These are phyloP conservation scores for Sugiyamaella valdiviana DNA, from an alignment of 805 yeast species.

Conservation along the genomic window DNA sequence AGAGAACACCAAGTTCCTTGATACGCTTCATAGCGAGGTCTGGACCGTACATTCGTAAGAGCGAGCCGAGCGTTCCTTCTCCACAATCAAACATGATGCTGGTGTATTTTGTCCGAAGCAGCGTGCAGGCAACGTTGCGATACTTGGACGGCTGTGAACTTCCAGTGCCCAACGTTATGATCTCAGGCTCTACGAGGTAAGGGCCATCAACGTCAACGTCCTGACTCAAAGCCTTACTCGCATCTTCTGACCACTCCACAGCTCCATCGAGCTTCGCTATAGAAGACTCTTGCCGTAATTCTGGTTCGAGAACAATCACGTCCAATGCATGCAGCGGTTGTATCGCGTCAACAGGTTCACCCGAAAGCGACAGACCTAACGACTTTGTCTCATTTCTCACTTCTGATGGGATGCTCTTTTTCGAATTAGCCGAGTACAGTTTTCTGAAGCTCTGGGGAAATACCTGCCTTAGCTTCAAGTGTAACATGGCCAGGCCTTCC, in stretches of 20 bases:
- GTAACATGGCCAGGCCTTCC: conserved; percentile 43
- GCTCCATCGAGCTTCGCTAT: not conserved
- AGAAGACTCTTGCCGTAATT: not conserved
- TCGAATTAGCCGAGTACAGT: conserved; percentile 17
- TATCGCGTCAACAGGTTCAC: not conserved
- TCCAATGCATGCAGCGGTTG: conserved; percentile 7
- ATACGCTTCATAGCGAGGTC: conserved; percentile 41
- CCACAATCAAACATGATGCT: conserved; percentile 81
- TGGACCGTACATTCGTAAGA: conserved; percentile 55
- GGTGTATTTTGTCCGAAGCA: conserved; percentile 45
- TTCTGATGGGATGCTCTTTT: conserved; percentile 12
- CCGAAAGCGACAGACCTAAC: not conserved
- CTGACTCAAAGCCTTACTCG: not conserved
- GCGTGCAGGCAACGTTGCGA: conserved; percentile 78
- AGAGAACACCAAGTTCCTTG: conserved; percentile 57
- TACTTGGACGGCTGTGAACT: conserved; percentile 80
- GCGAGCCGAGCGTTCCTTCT: conserved; percentile 76
- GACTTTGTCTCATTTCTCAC: not conserved
- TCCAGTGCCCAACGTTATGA: conserved; percentile 85
- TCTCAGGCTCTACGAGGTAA: conserved; percentile 36
- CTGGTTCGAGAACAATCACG: conserved; percentile 5
- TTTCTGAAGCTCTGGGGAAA: conserved; percentile 28
- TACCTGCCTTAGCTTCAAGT: conserved; percentile 21
- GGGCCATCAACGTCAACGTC: not conserved
- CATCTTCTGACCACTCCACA: not conserved